These are phyloP conservation scores for Acanthamoeba castellanii DNA, from an alignment of 208 protist species.

Conservation along the genomic window DNA sequence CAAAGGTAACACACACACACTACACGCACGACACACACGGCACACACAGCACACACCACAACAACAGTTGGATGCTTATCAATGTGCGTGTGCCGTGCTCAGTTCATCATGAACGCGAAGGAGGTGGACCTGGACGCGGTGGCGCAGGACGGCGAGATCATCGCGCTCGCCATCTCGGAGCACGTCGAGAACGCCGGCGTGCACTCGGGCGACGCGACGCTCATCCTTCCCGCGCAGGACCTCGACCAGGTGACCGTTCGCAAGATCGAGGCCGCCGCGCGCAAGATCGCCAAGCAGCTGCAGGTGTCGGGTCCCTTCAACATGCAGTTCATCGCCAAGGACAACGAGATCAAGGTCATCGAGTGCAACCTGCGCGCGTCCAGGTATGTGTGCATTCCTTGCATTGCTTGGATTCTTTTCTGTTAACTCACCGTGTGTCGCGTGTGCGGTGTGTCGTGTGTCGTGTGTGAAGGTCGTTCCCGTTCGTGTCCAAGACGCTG, in stretches of 20 bases:
- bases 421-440: no score
- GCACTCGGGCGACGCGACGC: conserved; percentile 88
- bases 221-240: conserved; percentile 91
- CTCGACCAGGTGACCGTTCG: conserved; percentile 95
- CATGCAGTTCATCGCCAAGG: conserved; percentile 96
- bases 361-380: conserved; percentile 97
- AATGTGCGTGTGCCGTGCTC: conserved; percentile 96
- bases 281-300: background rate
- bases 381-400: conserved; percentile 77
- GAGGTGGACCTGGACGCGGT: conserved; percentile 99
- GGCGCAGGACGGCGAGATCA: conserved; percentile 95
- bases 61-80: conserved; percentile 94
- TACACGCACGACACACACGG: background rate
- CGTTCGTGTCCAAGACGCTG: conserved; percentile 97
- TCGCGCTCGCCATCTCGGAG: conserved; percentile 95
- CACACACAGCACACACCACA: conserved; percentile 98
- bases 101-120: conserved; percentile 97
- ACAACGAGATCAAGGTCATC: conserved; percentile 86
- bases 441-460: conserved; percentile 93
- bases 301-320: conserved; percentile 89
- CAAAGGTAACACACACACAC: conserved; percentile 84
- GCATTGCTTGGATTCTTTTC: no score
- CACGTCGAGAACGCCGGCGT: conserved; percentile 98
- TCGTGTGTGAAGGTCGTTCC: conserved; percentile 95
- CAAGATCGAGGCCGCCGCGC: conserved; percentile 73